Conservation (phyloP, 257 asterid species). For the Ilex aquifolium region DNA sequence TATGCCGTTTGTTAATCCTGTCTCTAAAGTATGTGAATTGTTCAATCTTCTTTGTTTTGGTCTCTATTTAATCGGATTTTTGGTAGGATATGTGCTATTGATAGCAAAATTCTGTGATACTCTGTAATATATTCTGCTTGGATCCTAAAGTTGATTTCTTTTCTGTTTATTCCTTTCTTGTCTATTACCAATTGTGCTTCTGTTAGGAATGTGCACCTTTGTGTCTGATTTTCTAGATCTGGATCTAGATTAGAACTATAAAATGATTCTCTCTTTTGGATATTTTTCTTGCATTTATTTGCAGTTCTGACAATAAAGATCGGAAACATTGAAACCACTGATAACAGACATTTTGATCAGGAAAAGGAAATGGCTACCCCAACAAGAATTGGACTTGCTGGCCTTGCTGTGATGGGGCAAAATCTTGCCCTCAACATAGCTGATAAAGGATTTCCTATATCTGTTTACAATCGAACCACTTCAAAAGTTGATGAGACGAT, state of each 20-base stretch:
- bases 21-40: not conserved
- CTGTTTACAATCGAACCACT: constrained; percentile 91
- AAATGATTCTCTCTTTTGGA: not conserved
- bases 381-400: constrained; percentile 96
- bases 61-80: not conserved
- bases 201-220: not conserved
- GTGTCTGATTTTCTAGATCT: not conserved
- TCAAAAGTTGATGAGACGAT: constrained; percentile 63
- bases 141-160: not conserved
- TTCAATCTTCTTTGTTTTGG: not conserved
- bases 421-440: constrained; percentile 98
- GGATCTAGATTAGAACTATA: not conserved
- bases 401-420: constrained; percentile 99
- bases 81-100: not conserved
- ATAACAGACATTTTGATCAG: constrained; percentile 14
- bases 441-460: constrained; percentile 93
- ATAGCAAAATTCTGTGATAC: not conserved
- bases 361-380: constrained; percentile 54
- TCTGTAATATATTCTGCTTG: not conserved
- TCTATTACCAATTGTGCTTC: not conserved
- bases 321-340: not conserved
- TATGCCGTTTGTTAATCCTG: not conserved
- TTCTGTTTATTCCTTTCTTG: not conserved
- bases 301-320: constrained; percentile 6
- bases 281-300: constrained; percentile 1